phyloP scores from a whole-genome alignment of 805 yeast species.

The Kregervanrija pseudodelftensis region DNA sequence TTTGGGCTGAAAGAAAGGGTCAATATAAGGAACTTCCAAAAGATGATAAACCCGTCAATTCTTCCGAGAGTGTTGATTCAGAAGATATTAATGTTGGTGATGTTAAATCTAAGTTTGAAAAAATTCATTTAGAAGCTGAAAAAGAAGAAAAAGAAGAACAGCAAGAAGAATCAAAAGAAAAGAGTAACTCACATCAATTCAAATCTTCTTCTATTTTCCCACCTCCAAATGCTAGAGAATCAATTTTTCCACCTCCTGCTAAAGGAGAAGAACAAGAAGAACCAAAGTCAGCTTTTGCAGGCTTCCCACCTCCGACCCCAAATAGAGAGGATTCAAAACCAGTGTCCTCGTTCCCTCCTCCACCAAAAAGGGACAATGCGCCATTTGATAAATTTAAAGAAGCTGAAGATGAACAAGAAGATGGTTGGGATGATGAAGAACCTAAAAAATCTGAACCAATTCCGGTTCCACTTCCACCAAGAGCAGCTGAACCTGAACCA shows the following conservation, averaged over 20 bases:
- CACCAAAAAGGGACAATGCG: slow-evolving; percentile 11
- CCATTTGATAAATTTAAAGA: slow-evolving; percentile 17
- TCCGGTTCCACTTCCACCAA: slow-evolving; percentile 18
- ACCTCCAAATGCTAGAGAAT: slow-evolving; percentile 17
- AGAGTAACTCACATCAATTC: background rate
- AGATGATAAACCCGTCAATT: slow-evolving; percentile 26
- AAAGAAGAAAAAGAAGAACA: slow-evolving; percentile 21
- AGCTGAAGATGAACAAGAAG: slow-evolving; percentile 11
- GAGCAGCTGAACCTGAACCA: slow-evolving; percentile 10
- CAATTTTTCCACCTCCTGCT: slow-evolving; percentile 11
- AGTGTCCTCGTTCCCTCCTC: slow-evolving; percentile 13
- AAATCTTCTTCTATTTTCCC: slow-evolving; percentile 10
- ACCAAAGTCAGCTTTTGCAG: slow-evolving; percentile 3
- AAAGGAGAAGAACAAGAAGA: slow-evolving; percentile 1
- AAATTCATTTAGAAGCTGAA: slow-evolving; percentile 18
- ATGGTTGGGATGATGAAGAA: slow-evolving; percentile 12
- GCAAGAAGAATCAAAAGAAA: slow-evolving; percentile 17
- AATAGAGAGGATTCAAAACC: background rate
- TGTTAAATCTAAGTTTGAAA: slow-evolving; percentile 27
- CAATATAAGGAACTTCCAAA: slow-evolving; percentile 40
- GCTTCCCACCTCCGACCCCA: slow-evolving; percentile 8
- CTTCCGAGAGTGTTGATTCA: slow-evolving; percentile 12
- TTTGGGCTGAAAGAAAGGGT: slow-evolving; percentile 91
- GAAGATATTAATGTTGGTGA: slow-evolving; percentile 28
- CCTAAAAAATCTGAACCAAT: slow-evolving; percentile 17